Percentiles rank a stretch among this genome's conserved stretches.
Evolutionary conservation across 495 filamentous ascomycete genomes (phyloP).

Genomic region (Friedmanniomyces endolithicus): DNA sequence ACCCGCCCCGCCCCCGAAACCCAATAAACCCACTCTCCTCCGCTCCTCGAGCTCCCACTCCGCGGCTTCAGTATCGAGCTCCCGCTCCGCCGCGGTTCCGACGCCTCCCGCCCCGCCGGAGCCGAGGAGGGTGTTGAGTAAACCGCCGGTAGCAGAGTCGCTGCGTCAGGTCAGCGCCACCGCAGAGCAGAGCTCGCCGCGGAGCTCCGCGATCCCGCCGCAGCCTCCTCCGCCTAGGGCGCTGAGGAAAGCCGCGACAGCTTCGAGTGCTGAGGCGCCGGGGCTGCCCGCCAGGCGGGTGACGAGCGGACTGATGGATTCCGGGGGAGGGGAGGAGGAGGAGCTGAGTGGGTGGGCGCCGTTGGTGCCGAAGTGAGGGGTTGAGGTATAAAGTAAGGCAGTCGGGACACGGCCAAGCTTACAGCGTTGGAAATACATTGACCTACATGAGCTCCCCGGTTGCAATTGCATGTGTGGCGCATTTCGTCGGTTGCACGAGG

Average conservation of each 20-base stretch:
- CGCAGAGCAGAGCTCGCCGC: neutral
- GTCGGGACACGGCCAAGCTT: too few species aligned
- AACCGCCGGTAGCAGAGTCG: neutral
- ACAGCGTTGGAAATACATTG: too few species aligned
- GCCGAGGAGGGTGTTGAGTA: constrained; percentile 9
- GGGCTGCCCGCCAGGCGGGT: constrained; percentile 22
- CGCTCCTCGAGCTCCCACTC: constrained; percentile 11
- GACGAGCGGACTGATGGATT: constrained; percentile 15
- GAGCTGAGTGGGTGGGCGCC: constrained; percentile 18
- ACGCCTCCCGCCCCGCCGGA: constrained; percentile 9
- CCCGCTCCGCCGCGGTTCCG: neutral
- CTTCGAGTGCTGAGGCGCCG: constrained; percentile 1
- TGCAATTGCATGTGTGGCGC: too few species aligned
- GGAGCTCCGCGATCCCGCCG: too few species aligned
- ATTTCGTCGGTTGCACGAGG: too few species aligned
- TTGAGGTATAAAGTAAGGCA: too few species aligned
- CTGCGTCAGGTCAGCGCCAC: neutral
- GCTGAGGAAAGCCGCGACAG: constrained; percentile 9
- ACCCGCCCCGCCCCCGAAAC: constrained; percentile 30
- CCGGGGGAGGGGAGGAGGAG: constrained; percentile 11
- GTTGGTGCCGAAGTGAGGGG: constrained; percentile 16
- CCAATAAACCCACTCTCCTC: constrained; percentile 32
- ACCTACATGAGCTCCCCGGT: too few species aligned
- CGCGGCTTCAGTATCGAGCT: neutral
- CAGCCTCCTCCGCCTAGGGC: constrained; percentile 3